Evolutionary conservation across 176 grass and related monocot genomes (phyloP).

Genomic region (Luzula sylvatica): DNA sequence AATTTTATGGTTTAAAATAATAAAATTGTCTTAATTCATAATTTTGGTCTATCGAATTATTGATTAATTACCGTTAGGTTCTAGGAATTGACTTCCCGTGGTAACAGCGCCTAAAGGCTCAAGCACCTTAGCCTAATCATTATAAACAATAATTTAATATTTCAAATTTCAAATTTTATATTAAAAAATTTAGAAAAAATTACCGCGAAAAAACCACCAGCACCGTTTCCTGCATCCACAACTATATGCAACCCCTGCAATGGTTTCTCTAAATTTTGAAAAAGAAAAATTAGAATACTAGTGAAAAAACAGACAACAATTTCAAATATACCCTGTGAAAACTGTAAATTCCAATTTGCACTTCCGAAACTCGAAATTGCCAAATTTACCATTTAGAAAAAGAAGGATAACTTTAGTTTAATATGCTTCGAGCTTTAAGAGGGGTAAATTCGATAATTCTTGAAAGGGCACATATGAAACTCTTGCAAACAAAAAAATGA

Average conservation of each 20-base stretch:
- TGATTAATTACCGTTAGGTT: conserved; percentile 75
- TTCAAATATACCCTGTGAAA: neutral
- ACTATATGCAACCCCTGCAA: conserved; percentile 86
- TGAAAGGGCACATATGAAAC: neutral
- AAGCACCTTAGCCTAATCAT: conserved; percentile 70
- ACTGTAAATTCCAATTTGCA: neutral
- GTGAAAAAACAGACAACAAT: neutral
- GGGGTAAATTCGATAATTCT: too few relatives aligned
- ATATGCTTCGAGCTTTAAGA: too few relatives aligned
- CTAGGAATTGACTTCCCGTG: conserved; percentile 80
- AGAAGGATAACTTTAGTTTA: too few relatives aligned
- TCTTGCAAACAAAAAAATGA: conserved; percentile 18
- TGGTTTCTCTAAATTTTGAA: conserved; percentile 56
- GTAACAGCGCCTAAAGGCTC: conserved; percentile 79
- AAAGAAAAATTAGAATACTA: neutral
- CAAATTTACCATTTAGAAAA: neutral
- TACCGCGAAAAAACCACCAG: conserved; percentile 97
- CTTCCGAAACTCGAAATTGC: neutral
- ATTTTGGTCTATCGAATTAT: neutral
- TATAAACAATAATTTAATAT: neutral
- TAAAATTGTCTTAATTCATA: neutral
- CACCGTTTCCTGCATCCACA: conserved; percentile 91
- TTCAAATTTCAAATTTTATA: neutral
- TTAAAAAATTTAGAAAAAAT: conserved; percentile 21
- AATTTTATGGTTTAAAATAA: neutral